Conservation (phyloP, 345 rosid species). For the Eucalyptus cladocalyx region DNA sequence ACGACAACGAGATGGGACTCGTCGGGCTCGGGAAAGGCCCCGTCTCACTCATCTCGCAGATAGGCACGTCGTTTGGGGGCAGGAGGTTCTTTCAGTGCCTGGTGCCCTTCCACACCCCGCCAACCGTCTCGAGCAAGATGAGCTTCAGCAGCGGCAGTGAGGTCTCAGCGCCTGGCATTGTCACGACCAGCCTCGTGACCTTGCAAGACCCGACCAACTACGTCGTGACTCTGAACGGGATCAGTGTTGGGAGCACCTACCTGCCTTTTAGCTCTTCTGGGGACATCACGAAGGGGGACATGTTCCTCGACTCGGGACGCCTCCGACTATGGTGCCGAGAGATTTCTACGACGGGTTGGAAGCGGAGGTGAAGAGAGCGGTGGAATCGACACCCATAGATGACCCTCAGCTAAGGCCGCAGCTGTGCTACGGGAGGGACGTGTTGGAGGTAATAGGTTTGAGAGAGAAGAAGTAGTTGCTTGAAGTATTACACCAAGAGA, state of each 20-base stretch:
- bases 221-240: constrained; percentile 18
- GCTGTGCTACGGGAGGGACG: constrained; percentile 15
- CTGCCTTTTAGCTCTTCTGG: constrained; percentile 5
- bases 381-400: background rate
- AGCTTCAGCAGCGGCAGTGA: constrained; percentile 34
- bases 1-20: constrained; percentile 28
- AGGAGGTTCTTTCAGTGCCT: constrained; percentile 54
- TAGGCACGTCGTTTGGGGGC: constrained; percentile 19
- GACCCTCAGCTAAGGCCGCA: constrained; percentile 12
- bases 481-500: no score
- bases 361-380: background rate
- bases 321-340: constrained; percentile 24
- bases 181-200: constrained; percentile 30
- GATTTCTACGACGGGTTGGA: constrained; percentile 7
- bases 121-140: constrained; percentile 19
- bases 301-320: constrained; percentile 58
- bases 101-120: constrained; percentile 17
- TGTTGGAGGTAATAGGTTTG: no score
- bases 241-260: constrained; percentile 21
- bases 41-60: constrained; percentile 33
- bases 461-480: no score
- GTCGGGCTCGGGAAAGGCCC: constrained; percentile 52
- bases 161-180: constrained; percentile 21
- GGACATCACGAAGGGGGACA: constrained; percentile 18
- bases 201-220: constrained; percentile 31